These are phyloP conservation scores for Tolypocladium nubicola DNA, from an alignment of 2,329 filamentous ascomycete species.

Conservation along the genomic window DNA sequence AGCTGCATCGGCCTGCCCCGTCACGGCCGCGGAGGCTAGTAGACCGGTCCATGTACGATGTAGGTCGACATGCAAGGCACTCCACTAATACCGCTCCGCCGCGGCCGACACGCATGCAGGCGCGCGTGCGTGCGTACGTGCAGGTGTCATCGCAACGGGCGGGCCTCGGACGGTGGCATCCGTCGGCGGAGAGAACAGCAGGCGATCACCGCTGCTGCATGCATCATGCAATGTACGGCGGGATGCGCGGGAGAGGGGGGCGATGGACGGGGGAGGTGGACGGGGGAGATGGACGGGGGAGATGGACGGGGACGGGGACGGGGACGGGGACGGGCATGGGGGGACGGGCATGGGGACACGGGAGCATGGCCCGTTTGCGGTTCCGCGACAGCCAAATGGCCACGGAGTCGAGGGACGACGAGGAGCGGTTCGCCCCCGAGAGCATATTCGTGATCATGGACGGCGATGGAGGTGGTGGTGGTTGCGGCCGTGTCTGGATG, in stretches of 20 bases:
- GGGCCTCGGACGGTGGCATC: not conserved
- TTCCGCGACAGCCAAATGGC: not conserved
- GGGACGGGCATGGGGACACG: not conserved
- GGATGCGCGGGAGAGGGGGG: not conserved
- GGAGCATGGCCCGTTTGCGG: not conserved
- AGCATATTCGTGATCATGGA: not conserved
- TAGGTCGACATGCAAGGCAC: not conserved
- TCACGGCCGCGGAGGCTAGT: not conserved
- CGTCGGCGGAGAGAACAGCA: not conserved
- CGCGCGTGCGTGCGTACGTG: not conserved
- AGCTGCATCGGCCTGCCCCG: not conserved
- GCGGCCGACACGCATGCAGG: not conserved
- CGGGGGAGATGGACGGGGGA: not conserved
- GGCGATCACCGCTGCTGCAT: not conserved
- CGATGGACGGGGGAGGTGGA: not conserved
- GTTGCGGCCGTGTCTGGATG: not conserved
- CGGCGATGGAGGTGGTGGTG: not conserved
- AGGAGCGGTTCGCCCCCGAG: not conserved
- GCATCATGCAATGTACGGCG: not conserved
- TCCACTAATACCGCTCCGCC: not conserved
- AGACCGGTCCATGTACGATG: not conserved
- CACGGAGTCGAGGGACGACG: not conserved
- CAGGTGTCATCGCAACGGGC: not conserved
- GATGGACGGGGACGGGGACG: no score
- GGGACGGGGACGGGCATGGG: no score